Evolutionary conservation across 2,329 filamentous ascomycete genomes (phyloP).

Genomic region (Pseudogymnoascus pannorum): DNA sequence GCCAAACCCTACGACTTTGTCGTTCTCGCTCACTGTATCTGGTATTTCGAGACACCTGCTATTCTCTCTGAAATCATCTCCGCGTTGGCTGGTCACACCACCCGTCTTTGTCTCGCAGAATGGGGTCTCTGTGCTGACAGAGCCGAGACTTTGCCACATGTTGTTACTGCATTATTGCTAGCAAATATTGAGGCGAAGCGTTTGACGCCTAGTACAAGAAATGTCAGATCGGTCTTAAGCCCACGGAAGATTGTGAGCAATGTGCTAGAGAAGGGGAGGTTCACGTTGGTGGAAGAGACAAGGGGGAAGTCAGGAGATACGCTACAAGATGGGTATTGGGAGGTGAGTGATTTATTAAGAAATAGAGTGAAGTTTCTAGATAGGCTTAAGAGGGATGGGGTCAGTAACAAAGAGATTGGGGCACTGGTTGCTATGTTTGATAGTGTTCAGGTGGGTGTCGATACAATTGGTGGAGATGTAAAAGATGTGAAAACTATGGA

Average conservation of each 20-base stretch:
- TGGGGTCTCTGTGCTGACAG: constrained; percentile 37
- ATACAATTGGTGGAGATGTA: constrained; percentile 20
- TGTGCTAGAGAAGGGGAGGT: constrained; percentile 31
- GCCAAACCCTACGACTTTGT: constrained; percentile 35
- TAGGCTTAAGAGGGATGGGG: constrained; percentile 27
- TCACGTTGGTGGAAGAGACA: constrained; percentile 31
- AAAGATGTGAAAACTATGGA: constrained; percentile 35
- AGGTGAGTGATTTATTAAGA: constrained; percentile 31
- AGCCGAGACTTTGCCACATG: constrained; percentile 38
- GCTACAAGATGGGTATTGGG: constrained; percentile 42
- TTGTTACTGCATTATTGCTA: constrained; percentile 42
- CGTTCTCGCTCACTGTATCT: constrained; percentile 45
- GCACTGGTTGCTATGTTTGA: constrained; percentile 25
- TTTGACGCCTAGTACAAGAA: constrained; percentile 32
- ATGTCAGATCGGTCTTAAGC: constrained; percentile 41
- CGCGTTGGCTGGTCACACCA: constrained; percentile 29
- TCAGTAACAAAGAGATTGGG: constrained; percentile 25
- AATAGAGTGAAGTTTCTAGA: constrained; percentile 25
- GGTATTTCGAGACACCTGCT: constrained; percentile 42
- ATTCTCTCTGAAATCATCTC: constrained; percentile 32
- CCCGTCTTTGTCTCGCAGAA: constrained; percentile 38
- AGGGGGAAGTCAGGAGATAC: constrained; percentile 32
- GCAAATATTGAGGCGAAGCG: constrained; percentile 38
- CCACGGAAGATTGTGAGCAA: constrained; percentile 35
- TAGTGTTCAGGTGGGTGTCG: constrained; percentile 14